phyloP scores from a whole-genome alignment of 371 early-diverging fungal genomes.

The Mortierella sp. region DNA sequence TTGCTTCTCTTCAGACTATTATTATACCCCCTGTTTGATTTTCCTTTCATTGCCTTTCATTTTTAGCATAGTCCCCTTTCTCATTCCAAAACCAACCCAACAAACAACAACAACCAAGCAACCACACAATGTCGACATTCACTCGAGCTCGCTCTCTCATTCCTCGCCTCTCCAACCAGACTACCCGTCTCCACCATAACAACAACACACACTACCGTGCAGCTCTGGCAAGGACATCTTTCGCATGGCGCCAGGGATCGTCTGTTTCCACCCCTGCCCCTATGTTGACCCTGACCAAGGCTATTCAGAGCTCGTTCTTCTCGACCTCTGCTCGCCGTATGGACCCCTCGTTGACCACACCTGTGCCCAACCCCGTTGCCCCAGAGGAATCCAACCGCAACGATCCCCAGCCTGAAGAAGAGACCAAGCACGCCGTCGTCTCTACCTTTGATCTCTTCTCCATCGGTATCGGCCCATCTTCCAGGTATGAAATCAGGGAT shows the following conservation, averaged over 20 bases:
- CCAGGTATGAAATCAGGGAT: constrained; percentile 62
- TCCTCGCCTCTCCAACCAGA: constrained; percentile 30
- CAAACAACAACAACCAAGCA: not conserved
- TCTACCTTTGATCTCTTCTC: constrained; percentile 96
- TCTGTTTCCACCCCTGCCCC: constrained; percentile 7
- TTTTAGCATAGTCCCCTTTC: not conserved
- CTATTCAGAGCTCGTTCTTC: constrained; percentile 37
- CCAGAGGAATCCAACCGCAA: constrained; percentile 25
- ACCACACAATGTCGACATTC: constrained; percentile 37
- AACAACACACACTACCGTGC: constrained; percentile 13
- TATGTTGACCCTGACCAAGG: constrained; percentile 33
- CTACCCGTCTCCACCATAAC: constrained; percentile 5
- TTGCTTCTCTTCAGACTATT: not conserved
- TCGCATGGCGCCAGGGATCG: not conserved
- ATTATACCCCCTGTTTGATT: constrained; percentile 10
- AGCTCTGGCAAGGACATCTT: not conserved
- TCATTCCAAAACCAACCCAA: constrained; percentile 3
- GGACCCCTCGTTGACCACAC: constrained; percentile 54
- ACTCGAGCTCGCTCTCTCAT: constrained; percentile 31
- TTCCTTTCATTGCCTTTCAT: not conserved
- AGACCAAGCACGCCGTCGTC: constrained; percentile 86
- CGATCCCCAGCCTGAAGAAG: constrained; percentile 36
- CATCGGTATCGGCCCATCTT: constrained; percentile 96
- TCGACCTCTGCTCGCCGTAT: constrained; percentile 41
- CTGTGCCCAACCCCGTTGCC: constrained; percentile 45